These are phyloP conservation scores for Emergomyces pasteurianus DNA, from an alignment of 2,329 filamentous ascomycete genomes.

Conservation along the genomic window DNA sequence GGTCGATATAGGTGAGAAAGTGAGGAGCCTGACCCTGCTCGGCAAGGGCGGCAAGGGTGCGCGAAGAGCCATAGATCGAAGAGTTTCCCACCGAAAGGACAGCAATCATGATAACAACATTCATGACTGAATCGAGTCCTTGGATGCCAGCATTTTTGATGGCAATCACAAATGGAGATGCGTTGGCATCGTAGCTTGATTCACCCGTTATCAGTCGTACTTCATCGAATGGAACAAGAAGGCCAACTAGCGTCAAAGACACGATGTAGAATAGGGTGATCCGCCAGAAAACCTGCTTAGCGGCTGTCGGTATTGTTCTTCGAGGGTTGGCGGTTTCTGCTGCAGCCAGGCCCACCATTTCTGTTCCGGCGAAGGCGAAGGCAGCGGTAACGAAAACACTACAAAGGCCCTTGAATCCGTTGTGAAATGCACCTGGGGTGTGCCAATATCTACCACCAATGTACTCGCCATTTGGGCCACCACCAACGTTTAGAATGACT, in stretches of 20 bases:
- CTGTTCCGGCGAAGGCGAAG: conserved; percentile 29
- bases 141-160: conserved; percentile 55
- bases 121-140: conserved; percentile 59
- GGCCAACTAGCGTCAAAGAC: conserved; percentile 45
- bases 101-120: conserved; percentile 62
- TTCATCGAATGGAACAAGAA: conserved; percentile 54
- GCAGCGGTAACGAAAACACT: conserved; percentile 35
- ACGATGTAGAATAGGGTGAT: conserved; percentile 47
- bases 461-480: conserved; percentile 49
- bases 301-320: conserved; percentile 42
- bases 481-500: conserved; percentile 52
- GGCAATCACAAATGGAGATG: conserved; percentile 64
- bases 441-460: conserved; percentile 57
- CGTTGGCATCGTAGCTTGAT: conserved; percentile 53
- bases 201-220: conserved; percentile 45
- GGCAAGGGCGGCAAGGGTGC: conserved; percentile 65
- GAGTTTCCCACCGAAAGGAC: conserved; percentile 60
- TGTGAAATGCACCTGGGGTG: conserved; percentile 47
- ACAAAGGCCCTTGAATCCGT: conserved; percentile 53
- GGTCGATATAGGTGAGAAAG: conserved; percentile 57
- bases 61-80: conserved; percentile 49
- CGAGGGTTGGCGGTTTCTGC: conserved; percentile 44
- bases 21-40: conserved; percentile 59
- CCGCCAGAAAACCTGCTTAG: conserved; percentile 42
- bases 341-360: conserved; percentile 44